Conservation (phyloP, 495 filamentous ascomycete species). For the Penicillium silybi region DNA sequence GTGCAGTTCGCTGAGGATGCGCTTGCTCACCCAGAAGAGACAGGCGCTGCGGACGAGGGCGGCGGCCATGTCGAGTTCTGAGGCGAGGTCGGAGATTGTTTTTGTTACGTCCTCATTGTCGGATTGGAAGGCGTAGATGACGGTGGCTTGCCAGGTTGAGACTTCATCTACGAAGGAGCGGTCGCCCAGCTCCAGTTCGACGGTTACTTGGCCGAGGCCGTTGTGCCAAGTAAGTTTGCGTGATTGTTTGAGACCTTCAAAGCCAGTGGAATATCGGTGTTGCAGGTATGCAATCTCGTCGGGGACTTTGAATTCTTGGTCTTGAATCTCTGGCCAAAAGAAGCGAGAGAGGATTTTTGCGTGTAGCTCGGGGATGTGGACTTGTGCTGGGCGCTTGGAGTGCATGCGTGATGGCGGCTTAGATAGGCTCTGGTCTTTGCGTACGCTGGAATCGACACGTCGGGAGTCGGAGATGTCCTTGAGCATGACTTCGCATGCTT, state of each 20-base stretch:
- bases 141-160: conserved; percentile 81
- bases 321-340: conserved; percentile 86
- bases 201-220: conserved; percentile 72
- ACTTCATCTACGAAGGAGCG: conserved; percentile 70
- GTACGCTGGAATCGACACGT: conserved; percentile 62
- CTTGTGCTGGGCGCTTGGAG: neutral
- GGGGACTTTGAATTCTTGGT: conserved; percentile 73
- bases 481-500: conserved; percentile 95
- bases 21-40: conserved; percentile 78
- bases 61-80: conserved; percentile 69
- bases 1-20: conserved; percentile 61
- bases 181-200: conserved; percentile 81
- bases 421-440: conserved; percentile 42
- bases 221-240: conserved; percentile 87
- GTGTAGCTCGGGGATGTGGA: conserved; percentile 50
- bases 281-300: conserved; percentile 58
- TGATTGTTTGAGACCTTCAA: conserved; percentile 70
- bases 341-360: conserved; percentile 86
- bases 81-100: conserved; percentile 59
- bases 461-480: conserved; percentile 86
- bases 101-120: conserved; percentile 36
- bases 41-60: conserved; percentile 72
- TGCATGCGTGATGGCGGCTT: conserved; percentile 3
- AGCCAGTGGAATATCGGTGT: conserved; percentile 67
- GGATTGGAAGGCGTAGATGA: conserved; percentile 80